Evolutionary conservation across 2,329 filamentous ascomycete species (phyloP).

Genomic region (Stagonosporopsis vannaccii): DNA sequence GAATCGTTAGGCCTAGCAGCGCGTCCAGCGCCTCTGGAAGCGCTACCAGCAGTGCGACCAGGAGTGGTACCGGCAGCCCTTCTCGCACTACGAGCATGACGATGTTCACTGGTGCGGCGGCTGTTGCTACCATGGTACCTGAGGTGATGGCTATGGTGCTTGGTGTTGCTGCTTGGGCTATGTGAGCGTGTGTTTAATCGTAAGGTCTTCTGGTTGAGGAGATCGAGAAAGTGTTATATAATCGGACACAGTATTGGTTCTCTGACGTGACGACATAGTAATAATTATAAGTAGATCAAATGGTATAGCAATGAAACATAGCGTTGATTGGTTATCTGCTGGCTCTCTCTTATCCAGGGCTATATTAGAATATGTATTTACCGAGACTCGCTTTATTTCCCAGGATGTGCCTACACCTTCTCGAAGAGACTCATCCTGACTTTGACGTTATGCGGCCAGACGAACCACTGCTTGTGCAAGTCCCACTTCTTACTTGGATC

Average conservation of each 20-base stretch:
- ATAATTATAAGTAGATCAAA: not conserved
- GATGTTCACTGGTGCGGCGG: constrained; percentile 30
- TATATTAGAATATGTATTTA: not conserved
- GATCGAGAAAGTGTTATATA: not conserved
- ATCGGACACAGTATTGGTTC: not conserved
- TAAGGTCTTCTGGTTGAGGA: not conserved
- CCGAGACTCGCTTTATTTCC: not conserved
- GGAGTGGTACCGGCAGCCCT: constrained; percentile 1
- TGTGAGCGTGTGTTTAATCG: constrained; percentile 8
- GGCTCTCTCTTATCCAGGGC: not conserved
- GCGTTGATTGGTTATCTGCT: too few species aligned
- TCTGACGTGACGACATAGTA: too few species aligned
- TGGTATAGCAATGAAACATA: not conserved
- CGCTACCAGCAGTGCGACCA: not conserved
- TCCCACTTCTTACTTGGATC: constrained; percentile 49
- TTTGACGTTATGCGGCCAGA: constrained; percentile 46
- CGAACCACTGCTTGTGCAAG: constrained; percentile 53
- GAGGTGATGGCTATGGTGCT: constrained; percentile 22
- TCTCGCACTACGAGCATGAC: constrained; percentile 11
- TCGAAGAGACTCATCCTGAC: constrained; percentile 31
- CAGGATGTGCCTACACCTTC: not conserved
- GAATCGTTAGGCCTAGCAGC: constrained; percentile 5
- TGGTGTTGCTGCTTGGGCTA: constrained; percentile 22
- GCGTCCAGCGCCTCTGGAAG: not conserved
- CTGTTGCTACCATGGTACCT: constrained; percentile 11